phyloP scores from a whole-genome alignment of 305 asterid species.

The Lippia alba region DNA sequence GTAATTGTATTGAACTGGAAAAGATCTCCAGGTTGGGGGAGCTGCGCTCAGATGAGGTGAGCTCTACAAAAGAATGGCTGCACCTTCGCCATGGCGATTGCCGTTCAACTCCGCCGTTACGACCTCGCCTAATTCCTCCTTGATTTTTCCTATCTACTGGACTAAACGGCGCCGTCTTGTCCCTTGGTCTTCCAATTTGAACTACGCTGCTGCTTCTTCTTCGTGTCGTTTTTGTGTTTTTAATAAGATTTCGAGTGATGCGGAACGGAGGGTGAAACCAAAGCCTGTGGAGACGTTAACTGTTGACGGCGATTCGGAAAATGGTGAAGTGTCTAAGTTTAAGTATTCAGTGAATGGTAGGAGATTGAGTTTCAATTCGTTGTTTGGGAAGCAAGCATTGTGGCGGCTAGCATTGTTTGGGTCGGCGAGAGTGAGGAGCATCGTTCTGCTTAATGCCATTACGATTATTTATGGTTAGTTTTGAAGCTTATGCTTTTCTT shows the following conservation, averaged over 20 bases:
- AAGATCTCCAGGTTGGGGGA: constrained; percentile 21
- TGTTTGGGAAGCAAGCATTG: constrained; percentile 49
- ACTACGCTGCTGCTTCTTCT: constrained; percentile 20
- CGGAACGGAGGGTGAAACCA: constrained; percentile 32
- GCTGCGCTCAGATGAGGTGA: constrained; percentile 32
- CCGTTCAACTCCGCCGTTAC: constrained; percentile 36
- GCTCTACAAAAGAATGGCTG: constrained; percentile 44
- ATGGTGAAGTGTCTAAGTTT: constrained; percentile 2
- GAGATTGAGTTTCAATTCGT: constrained; percentile 39
- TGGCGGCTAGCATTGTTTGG: constrained; percentile 59
- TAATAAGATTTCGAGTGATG: constrained; percentile 25
- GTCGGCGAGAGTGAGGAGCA: constrained; percentile 63
- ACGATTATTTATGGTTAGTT: constrained; percentile 67
- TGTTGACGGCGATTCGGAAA: constrained; percentile 28
- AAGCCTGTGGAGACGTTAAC: constrained; percentile 25
- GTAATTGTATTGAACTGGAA: constrained; percentile 1
- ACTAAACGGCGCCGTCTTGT: constrained; percentile 26
- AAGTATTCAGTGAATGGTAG: constrained; percentile 28
- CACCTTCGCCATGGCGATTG: constrained; percentile 43
- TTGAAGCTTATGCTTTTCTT: constrained; percentile 11
- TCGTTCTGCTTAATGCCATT: constrained; percentile 69
- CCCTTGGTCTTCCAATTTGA: constrained; percentile 33
- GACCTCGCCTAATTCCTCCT: constrained; percentile 27
- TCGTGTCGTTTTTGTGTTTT: constrained; percentile 24
- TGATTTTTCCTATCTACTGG: constrained; percentile 29